Evolutionary conservation across 805 yeast genomes (phyloP), one percentile per base, ranked within the genome.

Genomic region (Nakazawaea populi): DNA sequence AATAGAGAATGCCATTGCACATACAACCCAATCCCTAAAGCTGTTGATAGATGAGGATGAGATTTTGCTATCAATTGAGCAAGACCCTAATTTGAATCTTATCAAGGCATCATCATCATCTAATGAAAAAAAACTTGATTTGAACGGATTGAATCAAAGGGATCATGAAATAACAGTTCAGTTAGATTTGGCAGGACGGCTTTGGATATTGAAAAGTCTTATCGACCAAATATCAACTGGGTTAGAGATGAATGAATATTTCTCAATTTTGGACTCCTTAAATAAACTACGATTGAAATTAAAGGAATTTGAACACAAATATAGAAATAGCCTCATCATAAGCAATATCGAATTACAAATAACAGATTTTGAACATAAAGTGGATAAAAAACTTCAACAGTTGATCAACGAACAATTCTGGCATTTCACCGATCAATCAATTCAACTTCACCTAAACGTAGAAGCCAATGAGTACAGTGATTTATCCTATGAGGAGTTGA

Each of bases 1-100:
- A 29, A 35, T 48, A 8, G 40, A 40, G 1, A 29, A 6, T 5
- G 27, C 42, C 38, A 41, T 46, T 11, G 24, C 6, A 11, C 35
- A 48, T 5, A n/a, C 48, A 6, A 36, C 46, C 9, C 37, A 42
- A 14, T 32, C 42, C 12, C 34, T 56, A 35, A 46, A 46, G 3
- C 18, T 31, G 5, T 37, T 54, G 14, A 8, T 14, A n/a, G 53
- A 56, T 41, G 47, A 45, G 34, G 53, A 48, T 47, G 51, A 49
- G 24, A 34, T 56, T 27, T 18, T 48, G 10, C 43, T 51, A 9
- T 42, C 49, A 11, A 55, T 56, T 24, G 57, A 55, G 48, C 52
- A 52, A 32, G 55, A 56, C 18, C 56, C 57, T 37, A 61, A 63
- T n/a, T 57, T 61, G 52, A 57, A 56, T 18, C 24, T 18, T 18